Percentiles rank a stretch among this genome's conserved stretches.
These are phyloP conservation scores for Akanthomyces lecanii DNA, from an alignment of 2,329 filamentous ascomycete species.

Conservation along the genomic window DNA sequence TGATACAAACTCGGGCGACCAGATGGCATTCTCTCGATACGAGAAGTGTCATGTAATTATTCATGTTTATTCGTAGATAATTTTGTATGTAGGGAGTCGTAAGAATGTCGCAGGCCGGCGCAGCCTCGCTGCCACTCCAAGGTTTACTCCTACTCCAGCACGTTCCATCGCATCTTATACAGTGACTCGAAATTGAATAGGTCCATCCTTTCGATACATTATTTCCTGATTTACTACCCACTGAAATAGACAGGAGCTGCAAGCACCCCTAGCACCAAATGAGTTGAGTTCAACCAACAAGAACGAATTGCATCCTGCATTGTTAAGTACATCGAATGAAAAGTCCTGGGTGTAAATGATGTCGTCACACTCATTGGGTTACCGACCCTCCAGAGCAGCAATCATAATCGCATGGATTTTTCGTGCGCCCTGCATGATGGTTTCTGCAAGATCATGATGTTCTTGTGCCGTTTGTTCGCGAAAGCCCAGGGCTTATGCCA, in stretches of 20 bases:
- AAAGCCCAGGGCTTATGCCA: slow-evolving; percentile 36
- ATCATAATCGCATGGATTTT: slow-evolving; percentile 27
- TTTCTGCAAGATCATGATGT: slow-evolving; percentile 19
- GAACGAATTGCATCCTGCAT: slow-evolving; percentile 24
- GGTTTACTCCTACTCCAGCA: no score
- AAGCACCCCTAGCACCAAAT: slow-evolving; percentile 40
- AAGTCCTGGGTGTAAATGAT: slow-evolving; percentile 37
- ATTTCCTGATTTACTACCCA: slow-evolving; percentile 36
- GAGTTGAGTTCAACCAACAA: slow-evolving; percentile 43
- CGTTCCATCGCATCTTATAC: not conserved
- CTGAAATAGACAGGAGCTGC: slow-evolving; percentile 43
- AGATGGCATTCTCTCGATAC: no score
- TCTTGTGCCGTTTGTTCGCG: slow-evolving; percentile 11
- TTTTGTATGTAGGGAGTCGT: no score
- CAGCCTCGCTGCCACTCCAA: no score
- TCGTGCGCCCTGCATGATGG: slow-evolving; percentile 22
- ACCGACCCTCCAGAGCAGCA: slow-evolving; percentile 21
- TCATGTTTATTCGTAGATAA: no score
- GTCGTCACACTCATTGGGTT: slow-evolving; percentile 23
- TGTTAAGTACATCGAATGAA: slow-evolving; percentile 39
- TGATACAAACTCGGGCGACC: no score
- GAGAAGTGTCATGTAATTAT: no score
- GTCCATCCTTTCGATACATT: slow-evolving; percentile 27
- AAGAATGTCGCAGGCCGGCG: no score
- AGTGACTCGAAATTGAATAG: not conserved